Percentiles rank a stretch among this genome's conserved stretches.
phyloP scores from a whole-genome alignment of 352 stramenopile genomes.

The Phytophthora chlamydospora region DNA sequence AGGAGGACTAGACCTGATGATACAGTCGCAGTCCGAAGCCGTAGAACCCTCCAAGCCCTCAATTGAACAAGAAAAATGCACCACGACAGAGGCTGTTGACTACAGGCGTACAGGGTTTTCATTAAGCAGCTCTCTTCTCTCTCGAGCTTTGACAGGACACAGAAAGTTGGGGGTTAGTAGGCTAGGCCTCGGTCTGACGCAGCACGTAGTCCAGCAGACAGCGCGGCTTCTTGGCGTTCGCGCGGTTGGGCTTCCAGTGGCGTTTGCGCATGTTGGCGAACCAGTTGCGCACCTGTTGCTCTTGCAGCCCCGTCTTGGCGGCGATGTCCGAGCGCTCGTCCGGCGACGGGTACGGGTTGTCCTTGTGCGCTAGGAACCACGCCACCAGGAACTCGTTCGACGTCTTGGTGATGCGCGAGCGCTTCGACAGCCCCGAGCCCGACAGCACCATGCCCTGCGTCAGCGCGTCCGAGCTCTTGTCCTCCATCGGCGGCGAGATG shows the following conservation, averaged over 20 bases:
- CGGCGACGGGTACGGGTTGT: slow-evolving; percentile 80
- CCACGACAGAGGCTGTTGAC: slow-evolving; percentile 13
- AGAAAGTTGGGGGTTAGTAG: too few species aligned
- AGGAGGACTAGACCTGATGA: slow-evolving; percentile 51
- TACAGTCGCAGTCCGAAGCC: background rate
- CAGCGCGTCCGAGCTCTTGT: slow-evolving; percentile 44
- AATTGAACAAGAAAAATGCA: slow-evolving; percentile 27
- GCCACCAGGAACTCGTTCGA: slow-evolving; percentile 88
- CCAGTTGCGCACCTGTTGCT: slow-evolving; percentile 90
- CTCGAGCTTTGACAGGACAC: too few species aligned
- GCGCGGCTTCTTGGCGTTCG: slow-evolving; percentile 77
- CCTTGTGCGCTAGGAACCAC: slow-evolving; percentile 88
- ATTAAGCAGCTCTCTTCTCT: background rate
- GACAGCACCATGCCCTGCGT: slow-evolving; percentile 44
- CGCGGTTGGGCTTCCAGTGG: slow-evolving; percentile 83
- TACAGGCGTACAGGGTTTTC: background rate
- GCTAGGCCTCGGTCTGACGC: slow-evolving; percentile 55
- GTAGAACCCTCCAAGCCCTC: background rate
- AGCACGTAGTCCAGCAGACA: slow-evolving; percentile 82
- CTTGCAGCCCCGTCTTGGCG: slow-evolving; percentile 64
- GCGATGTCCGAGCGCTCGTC: slow-evolving; percentile 74
- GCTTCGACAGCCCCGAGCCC: slow-evolving; percentile 36
- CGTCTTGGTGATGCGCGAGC: slow-evolving; percentile 63
- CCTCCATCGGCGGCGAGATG: slow-evolving; percentile 40
- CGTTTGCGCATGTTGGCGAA: slow-evolving; percentile 91